Percentiles rank a stretch among this genome's conserved stretches.
Evolutionary conservation across 2,329 filamentous ascomycete species (phyloP).

Genomic region (Juglanconis juglandina): DNA sequence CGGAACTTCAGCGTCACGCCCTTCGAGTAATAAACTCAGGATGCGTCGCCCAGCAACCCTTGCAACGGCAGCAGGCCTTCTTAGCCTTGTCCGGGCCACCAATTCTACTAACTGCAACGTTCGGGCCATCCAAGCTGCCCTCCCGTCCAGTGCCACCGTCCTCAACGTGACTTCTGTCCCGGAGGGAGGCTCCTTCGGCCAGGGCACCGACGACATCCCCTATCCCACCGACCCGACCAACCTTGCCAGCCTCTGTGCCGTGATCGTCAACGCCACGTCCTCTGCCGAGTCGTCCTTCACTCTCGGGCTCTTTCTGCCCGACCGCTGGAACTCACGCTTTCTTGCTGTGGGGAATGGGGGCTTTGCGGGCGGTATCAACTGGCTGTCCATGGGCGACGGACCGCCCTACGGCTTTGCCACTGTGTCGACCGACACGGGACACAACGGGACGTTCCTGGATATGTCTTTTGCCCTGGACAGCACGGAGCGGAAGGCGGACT

Average conservation of each 20-base stretch:
- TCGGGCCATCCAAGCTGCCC: neutral
- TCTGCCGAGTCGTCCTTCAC: conserved; percentile 27
- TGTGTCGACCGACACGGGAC: conserved; percentile 39
- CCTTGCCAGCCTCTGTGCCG: conserved; percentile 31
- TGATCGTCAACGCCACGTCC: conserved; percentile 29
- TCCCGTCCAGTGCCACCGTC: conserved; percentile 1
- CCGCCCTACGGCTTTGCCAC: conserved; percentile 35
- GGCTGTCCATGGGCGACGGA: conserved; percentile 22
- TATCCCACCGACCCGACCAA: conserved; percentile 27
- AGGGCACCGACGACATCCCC: conserved; percentile 21
- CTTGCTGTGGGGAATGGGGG: conserved; percentile 28
- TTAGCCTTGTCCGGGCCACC: neutral
- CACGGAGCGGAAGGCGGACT: conserved; percentile 19
- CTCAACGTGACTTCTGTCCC: conserved; percentile 18
- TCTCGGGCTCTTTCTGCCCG: conserved; percentile 31
- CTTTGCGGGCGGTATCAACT: conserved; percentile 28
- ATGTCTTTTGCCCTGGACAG: conserved; percentile 30
- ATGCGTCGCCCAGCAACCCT: neutral
- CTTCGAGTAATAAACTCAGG: neutral
- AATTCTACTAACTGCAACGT: neutral
- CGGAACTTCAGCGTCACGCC: neutral
- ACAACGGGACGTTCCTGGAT: conserved; percentile 27
- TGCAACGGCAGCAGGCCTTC: neutral
- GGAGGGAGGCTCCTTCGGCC: conserved; percentile 22
- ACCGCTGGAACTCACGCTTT: conserved; percentile 30